Base-by-base conservation (phyloP, 352 stramenopile species). In the Saprolegnia parasitica region DNA sequence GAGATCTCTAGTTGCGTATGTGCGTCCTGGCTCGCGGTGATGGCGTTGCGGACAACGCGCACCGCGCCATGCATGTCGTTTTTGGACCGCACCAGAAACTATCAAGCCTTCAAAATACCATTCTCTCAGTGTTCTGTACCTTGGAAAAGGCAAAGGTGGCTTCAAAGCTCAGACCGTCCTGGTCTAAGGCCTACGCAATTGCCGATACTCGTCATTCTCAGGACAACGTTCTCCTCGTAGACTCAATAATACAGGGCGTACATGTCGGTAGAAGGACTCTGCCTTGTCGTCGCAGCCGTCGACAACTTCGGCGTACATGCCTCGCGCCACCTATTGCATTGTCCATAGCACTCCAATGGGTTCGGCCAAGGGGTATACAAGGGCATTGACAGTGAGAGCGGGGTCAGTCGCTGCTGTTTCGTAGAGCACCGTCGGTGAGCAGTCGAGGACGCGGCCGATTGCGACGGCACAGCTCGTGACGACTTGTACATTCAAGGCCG, bases 251-350 rank as follows among this genome's bases (percentile, higher is more conserved):
- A 5, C 11, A 13, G 10, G 11, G 18, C 23, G 18, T 63, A 67
- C 58, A 10, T 24, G 37, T 23, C 39, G 52, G 58, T 56, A 67
- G n/a, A 21, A 55, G 24, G 58, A 20, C 23, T 67, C 58, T 0
- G 58, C 58, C 56, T 67, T 42, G 3, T n/a, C 29, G 35, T 21
- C 40, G 29, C 54, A 32, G 6, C 50, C 35, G 16, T 67, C 58
- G n/a, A 67, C 24, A 10, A 23, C 40, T 40, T 67, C 39, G 29
- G 39, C 21, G 23, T 42, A 67, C 6, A 67, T 20, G 0, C 58
- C 58, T 40, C 54, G 52, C 21, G 58, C 58, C 15, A 67, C 39
- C 58, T 67, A 67, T 3, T 1, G 20, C 40, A 55, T n/a, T 26
- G 56, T 65, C 32, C 5, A 39, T 15, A 29, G 54, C 21, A 3